A percentile compares a stretch with the other conserved stretches of the same genome.
These are phyloP conservation scores for Tulasnella sp. DNA, from an alignment of 768 basidiomycete genomes.

Conservation along the genomic window DNA sequence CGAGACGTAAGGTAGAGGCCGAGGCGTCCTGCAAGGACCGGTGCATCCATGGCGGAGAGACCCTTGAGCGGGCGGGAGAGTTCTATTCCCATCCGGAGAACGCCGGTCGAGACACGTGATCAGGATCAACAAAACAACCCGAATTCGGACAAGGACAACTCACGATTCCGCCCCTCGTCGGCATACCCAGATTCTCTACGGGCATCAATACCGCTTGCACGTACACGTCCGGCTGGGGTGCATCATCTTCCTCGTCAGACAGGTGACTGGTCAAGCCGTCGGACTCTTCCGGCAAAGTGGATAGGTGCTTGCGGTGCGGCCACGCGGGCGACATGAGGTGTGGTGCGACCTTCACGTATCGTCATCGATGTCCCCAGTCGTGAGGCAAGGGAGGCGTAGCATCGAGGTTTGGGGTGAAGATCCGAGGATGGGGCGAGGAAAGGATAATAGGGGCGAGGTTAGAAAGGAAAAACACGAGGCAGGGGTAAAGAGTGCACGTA, in stretches of 20 bases:
- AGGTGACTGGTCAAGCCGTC: constrained; percentile 17
- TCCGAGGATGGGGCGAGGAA: neutral
- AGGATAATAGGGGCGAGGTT: neutral
- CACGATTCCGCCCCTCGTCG: neutral
- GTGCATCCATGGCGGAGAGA: constrained; percentile 30
- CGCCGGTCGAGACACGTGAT: neutral
- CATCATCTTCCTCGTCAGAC: constrained; percentile 5
- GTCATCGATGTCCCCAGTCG: neutral
- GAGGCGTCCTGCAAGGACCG: neutral
- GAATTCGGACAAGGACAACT: constrained; percentile 10
- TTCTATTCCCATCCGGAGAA: neutral
- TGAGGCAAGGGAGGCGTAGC: neutral
- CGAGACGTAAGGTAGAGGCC: neutral
- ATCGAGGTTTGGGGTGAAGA: neutral
- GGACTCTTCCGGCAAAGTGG: constrained; percentile 27
- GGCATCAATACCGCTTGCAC: constrained; percentile 28
- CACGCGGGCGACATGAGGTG: constrained; percentile 15
- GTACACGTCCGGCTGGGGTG: constrained; percentile 14
- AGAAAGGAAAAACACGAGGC: constrained; percentile 19
- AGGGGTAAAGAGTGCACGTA: neutral
- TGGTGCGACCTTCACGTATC: neutral
- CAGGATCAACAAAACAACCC: neutral
- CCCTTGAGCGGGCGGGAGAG: constrained; percentile 18
- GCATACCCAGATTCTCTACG: constrained; percentile 20
- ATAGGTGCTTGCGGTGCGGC: constrained; percentile 15